These are phyloP conservation scores for Globisporangium echinulatum DNA, from an alignment of 352 stramenopile genomes.

Conservation along the genomic window DNA sequence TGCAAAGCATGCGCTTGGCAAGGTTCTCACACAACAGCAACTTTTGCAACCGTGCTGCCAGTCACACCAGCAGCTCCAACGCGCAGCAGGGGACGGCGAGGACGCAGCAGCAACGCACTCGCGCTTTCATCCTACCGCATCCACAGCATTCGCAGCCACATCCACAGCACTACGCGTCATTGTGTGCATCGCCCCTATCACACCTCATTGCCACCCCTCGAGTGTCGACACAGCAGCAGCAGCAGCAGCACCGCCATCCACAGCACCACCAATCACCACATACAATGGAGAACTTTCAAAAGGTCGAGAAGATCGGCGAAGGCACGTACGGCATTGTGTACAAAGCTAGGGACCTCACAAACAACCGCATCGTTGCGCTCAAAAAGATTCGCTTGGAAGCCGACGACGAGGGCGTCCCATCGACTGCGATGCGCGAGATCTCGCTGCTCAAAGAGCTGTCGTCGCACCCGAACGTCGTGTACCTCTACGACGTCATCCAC, in stretches of 20 bases:
- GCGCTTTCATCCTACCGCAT: conserved; percentile 1
- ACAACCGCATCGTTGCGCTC: conserved; percentile 90
- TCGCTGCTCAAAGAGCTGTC: conserved; percentile 92
- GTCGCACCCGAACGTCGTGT: conserved; percentile 93
- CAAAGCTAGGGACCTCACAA: conserved; percentile 90
- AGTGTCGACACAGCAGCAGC: neutral
- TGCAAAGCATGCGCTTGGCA: neutral
- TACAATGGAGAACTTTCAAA: conserved; percentile 81
- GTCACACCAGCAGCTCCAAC: neutral
- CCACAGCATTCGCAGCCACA: neutral
- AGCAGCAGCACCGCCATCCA: neutral
- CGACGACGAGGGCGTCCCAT: conserved; percentile 97
- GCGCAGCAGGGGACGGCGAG: neutral
- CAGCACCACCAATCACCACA: neutral
- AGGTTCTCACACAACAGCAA: neutral
- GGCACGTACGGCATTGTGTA: conserved; percentile 97
- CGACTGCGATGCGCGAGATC: conserved; percentile 97
- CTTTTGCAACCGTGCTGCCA: neutral
- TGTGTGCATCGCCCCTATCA: neutral
- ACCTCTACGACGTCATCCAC: conserved; percentile 78
- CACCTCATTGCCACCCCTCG: neutral
- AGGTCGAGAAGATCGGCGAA: conserved; percentile 87
- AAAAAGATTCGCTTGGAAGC: conserved; percentile 90
- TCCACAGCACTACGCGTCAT: neutral
- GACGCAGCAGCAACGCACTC: conserved; percentile 1